Conservation (phyloP, 306 rosid genomes). For the Lotus japonicus region DNA sequence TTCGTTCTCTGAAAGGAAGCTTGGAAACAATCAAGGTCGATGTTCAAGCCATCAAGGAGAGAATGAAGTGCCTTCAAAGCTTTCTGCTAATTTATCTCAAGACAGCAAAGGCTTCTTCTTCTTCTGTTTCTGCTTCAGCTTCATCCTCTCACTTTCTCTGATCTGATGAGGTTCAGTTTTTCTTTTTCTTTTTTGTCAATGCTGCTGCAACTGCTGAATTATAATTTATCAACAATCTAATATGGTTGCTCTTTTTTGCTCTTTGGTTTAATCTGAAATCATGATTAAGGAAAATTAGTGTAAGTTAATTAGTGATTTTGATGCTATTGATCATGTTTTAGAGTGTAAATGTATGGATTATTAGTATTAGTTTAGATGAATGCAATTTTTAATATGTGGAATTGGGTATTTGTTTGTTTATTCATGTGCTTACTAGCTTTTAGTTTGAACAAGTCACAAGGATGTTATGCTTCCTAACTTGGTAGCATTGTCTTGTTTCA, state of each 20-base stretch:
- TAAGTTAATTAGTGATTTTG: not conserved
- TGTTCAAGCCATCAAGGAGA: conserved; percentile 12
- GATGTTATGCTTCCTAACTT: not conserved
- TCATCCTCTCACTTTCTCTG: too few species aligned
- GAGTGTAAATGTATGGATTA: not conserved
- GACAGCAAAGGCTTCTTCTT: not conserved
- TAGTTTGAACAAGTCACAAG: not conserved
- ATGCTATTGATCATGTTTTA: not conserved
- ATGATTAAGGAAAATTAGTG: not conserved
- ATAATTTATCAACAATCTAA: not conserved
- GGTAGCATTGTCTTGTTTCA: not conserved
- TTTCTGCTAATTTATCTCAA: conserved; percentile 31
- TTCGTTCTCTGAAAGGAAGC: conserved; percentile 4
- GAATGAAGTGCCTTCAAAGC: conserved; percentile 21
- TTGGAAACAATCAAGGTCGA: conserved; percentile 24
- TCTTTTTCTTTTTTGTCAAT: not conserved
- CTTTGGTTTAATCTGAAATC: not conserved
- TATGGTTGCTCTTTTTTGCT: not conserved
- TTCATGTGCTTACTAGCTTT: not conserved
- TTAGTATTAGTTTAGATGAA: not conserved
- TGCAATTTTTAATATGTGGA: not conserved
- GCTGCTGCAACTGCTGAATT: conserved; percentile 2
- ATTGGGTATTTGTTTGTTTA: not conserved
- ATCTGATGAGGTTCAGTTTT: too few species aligned
- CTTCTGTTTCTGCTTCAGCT: too few species aligned